Percentiles rank a stretch among this genome's conserved stretches.
phyloP scores from a whole-genome alignment of 805 yeast species.

The Kodamaea nitidulidarum region DNA sequence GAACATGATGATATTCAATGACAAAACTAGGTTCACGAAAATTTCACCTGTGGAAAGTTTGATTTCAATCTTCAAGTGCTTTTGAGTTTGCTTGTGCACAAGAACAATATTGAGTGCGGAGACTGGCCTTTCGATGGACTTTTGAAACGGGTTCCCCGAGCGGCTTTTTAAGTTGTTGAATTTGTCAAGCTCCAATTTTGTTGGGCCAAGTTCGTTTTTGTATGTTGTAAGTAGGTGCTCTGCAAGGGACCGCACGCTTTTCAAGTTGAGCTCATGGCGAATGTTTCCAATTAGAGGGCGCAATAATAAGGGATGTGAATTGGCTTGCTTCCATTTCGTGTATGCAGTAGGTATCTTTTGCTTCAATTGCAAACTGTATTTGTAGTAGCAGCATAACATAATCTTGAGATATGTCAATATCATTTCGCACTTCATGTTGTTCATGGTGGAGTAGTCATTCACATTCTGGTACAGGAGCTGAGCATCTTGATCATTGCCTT shows the following conservation, averaged over 20 bases:
- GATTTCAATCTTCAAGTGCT: constrained; percentile 23
- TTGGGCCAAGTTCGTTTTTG: constrained; percentile 10
- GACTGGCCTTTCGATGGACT: constrained; percentile 36
- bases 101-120: constrained; percentile 26
- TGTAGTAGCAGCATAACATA: constrained; percentile 58
- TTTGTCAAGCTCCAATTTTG: constrained; percentile 14
- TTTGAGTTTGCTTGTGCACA: constrained; percentile 15
- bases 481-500: constrained; percentile 34
- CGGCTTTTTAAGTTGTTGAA: constrained; percentile 22
- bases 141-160: constrained; percentile 33
- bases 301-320: constrained; percentile 45
- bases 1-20: constrained; percentile 33
- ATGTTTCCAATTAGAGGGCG: constrained; percentile 58
- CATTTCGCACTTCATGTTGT: constrained; percentile 48
- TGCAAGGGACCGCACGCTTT: constrained; percentile 26
- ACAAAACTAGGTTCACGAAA: constrained; percentile 36
- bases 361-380: constrained; percentile 39
- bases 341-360: constrained; percentile 45
- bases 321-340: constrained; percentile 41
- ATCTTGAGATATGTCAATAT: constrained; percentile 52
- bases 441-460: constrained; percentile 25
- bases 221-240: constrained; percentile 16
- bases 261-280: constrained; percentile 46
- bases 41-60: constrained; percentile 38
- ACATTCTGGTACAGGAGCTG: constrained; percentile 24